Evolutionary conservation across 148 eudicot genomes (phyloP).

Genomic region (Rhododendron griersonianum): DNA sequence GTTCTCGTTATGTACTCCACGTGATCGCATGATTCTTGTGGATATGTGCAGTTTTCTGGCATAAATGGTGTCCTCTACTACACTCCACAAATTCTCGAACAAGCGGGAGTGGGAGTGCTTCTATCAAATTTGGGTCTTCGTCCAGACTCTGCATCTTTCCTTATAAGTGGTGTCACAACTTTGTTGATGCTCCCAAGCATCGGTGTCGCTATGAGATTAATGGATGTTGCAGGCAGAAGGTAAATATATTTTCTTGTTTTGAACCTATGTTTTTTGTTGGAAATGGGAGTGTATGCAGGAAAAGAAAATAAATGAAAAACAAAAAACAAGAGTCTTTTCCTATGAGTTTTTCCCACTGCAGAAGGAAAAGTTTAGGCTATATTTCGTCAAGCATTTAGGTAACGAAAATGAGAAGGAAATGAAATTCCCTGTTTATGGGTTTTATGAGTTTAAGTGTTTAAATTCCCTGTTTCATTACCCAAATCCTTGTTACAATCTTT

Average conservation of each 20-base stretch:
- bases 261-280: background rate
- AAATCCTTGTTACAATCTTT: background rate
- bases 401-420: background rate
- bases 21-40: slow-evolving; percentile 5
- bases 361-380: background rate
- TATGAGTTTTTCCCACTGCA: too few species aligned
- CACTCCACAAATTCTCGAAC: slow-evolving; percentile 84
- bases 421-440: background rate
- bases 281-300: background rate
- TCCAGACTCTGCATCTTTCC: slow-evolving; percentile 73
- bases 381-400: background rate
- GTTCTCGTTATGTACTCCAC: background rate
- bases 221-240: slow-evolving; percentile 90
- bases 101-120: slow-evolving; percentile 85
- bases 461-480: background rate
- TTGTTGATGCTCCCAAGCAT: slow-evolving; percentile 84
- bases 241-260: slow-evolving; percentile 15
- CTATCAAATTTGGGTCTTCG: slow-evolving; percentile 58
- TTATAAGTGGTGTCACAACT: slow-evolving; percentile 66
- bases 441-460: background rate
- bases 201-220: slow-evolving; percentile 72
- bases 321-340: background rate
- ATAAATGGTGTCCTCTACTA: slow-evolving; percentile 84
- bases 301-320: background rate
- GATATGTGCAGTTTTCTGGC: slow-evolving; percentile 62